Base-by-base conservation (phyloP, 805 yeast species). In the Barnettozyma californica region DNA sequence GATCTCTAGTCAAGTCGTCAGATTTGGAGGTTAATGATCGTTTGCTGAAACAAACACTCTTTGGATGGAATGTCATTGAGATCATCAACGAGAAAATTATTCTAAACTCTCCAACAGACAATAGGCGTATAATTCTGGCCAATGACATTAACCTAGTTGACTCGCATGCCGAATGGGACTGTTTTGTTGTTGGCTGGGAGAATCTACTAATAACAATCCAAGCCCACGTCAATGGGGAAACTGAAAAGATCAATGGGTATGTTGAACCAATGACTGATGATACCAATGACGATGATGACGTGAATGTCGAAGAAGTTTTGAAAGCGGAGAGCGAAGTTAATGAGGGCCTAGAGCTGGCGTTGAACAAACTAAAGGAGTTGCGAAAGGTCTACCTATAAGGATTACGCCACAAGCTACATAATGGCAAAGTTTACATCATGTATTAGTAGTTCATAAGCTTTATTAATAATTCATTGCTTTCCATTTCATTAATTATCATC, bases 361-460 rank as follows among this genome's bases (percentile, higher is more conserved):
- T 47, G 29, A 41, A 45, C 6, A 48, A 53, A 42, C 33, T 55
- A 33, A 47, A 51, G 1, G 43, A 39, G 23, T 45, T 58, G 44
- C 50, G 52, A 25, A 51, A 51, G 29, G 27, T 53, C 5, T 58
- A 53, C 43, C 47, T 53, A n/a, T 42, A 19, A 23, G 4, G 11
- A 29, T 29, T 13, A 16, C 33, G 14, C 7, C 3, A 3, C 4
- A 3, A 9, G 13, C 9, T 26, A 26, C 16, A 29, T 29, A 29
- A 5, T 13, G 16, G 14, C 23, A 21, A 21, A 11, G 25, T 19
- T 16, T 34, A 29, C 40, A 23, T 19, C 38, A 11, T 18, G 9
- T 18, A 35, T 16, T 35, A 35, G 38, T 14, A 19, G 26, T 14
- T 40, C 44, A 8, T 18, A 23, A 43, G 16, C 23, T 25, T 23